Percentiles rank a stretch among this genome's conserved stretches.
phyloP scores from a whole-genome alignment of 495 filamentous ascomycete species.

The Lophium mytilinum region DNA sequence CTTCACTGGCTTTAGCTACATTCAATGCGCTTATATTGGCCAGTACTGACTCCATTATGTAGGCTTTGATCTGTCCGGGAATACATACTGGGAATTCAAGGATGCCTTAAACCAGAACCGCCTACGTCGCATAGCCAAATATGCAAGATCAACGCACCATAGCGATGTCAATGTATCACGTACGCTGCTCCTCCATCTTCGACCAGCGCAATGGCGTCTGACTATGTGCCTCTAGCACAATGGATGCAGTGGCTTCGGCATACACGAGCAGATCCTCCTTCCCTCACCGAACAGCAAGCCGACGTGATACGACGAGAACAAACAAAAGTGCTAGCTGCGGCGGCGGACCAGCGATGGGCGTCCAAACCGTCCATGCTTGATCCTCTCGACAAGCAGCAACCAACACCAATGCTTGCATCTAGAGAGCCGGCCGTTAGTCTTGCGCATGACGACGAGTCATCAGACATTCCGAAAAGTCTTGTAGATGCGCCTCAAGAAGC shows the following conservation, averaged over 20 bases:
- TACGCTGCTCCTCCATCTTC: constrained; percentile 23
- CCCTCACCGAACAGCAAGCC: constrained; percentile 61
- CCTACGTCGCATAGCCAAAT: constrained; percentile 61
- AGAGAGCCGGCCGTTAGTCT: constrained; percentile 31
- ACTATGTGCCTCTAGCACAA: constrained; percentile 43
- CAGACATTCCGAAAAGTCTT: not conserved
- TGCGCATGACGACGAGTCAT: constrained; percentile 12
- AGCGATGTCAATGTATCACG: constrained; percentile 57
- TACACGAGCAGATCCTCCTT: constrained; percentile 61
- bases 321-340: constrained; percentile 64
- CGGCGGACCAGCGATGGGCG: constrained; percentile 81
- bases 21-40: not conserved
- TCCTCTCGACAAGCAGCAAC: constrained; percentile 42
- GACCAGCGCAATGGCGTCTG: not conserved
- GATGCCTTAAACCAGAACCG: constrained; percentile 48
- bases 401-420: constrained; percentile 34
- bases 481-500: constrained; percentile 18
- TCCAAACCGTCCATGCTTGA: constrained; percentile 62
- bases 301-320: constrained; percentile 60
- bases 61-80: constrained; percentile 81
- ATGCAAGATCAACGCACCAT: constrained; percentile 50
- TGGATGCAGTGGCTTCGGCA: constrained; percentile 98
- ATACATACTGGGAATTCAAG: constrained; percentile 92
- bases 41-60: not conserved
- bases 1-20: not conserved